Percentiles rank a stretch among this genome's conserved stretches.
These are phyloP conservation scores for Colletotrichum sp. DNA, from an alignment of 2,329 filamentous ascomycete genomes.

Conservation along the genomic window DNA sequence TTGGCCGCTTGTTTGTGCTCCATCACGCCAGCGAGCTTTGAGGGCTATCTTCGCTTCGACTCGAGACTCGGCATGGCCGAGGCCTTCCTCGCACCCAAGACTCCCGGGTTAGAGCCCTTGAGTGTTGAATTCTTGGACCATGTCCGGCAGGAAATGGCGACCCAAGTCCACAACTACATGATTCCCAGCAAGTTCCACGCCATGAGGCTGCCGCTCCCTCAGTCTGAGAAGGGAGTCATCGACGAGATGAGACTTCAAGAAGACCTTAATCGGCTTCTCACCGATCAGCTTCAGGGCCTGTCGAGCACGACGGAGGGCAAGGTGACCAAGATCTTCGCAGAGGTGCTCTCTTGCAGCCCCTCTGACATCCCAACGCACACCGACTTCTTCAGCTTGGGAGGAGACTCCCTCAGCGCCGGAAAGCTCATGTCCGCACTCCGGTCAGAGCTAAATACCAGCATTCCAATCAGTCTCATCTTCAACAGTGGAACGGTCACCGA, in stretches of 20 bases:
- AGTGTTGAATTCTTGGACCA: constrained; percentile 5
- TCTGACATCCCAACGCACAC: constrained; percentile 42
- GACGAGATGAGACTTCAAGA: constrained; percentile 39
- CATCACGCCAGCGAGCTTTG: constrained; percentile 19
- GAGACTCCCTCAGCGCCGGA: constrained; percentile 59
- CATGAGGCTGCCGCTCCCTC: constrained; percentile 37
- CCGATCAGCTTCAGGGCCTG: constrained; percentile 24
- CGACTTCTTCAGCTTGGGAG: constrained; percentile 58
- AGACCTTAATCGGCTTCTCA: constrained; percentile 21
- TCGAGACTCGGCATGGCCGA: constrained; percentile 13
- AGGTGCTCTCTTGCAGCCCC: constrained; percentile 43
- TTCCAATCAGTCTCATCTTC: constrained; percentile 58
- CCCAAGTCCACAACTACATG: constrained; percentile 35
- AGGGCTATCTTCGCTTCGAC: constrained; percentile 17
- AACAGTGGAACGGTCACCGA: constrained; percentile 47
- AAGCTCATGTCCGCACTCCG: constrained; percentile 54
- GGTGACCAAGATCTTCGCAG: constrained; percentile 48
- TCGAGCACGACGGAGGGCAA: constrained; percentile 35
- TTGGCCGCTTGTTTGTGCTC: constrained; percentile 27
- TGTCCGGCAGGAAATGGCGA: constrained; percentile 18
- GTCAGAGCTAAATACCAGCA: constrained; percentile 49
- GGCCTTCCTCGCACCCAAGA: constrained; percentile 26
- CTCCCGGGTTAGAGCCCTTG: not conserved
- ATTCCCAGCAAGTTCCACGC: constrained; percentile 40
- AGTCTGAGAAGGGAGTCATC: constrained; percentile 31